phyloP scores from a whole-genome alignment of 768 basidiomycete species.

The Trametes meyenii region DNA sequence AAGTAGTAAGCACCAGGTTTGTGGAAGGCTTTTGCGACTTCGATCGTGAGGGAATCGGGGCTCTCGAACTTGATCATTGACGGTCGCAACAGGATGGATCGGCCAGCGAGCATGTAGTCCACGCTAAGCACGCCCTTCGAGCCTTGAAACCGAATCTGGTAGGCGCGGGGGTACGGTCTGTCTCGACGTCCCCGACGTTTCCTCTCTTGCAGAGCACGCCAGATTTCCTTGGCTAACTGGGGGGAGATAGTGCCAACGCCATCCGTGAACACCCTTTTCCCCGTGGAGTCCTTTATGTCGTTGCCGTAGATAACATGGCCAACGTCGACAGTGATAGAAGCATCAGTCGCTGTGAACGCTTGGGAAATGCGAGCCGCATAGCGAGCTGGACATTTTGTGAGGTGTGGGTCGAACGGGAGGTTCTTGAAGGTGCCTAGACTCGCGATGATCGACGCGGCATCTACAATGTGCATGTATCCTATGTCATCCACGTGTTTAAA shows the following conservation, averaged over 20 bases:
- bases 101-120: conserved; percentile 53
- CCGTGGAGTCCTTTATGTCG: conserved; percentile 47
- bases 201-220: conserved; percentile 42
- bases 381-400: conserved; percentile 66
- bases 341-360: conserved; percentile 76
- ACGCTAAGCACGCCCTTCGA: conserved; percentile 70
- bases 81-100: conserved; percentile 52
- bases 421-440: conserved; percentile 57
- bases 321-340: conserved; percentile 47
- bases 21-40: conserved; percentile 69
- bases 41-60: conserved; percentile 48
- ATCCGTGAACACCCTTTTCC: conserved; percentile 61
- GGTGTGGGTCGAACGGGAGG: conserved; percentile 44
- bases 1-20: conserved; percentile 57
- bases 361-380: conserved; percentile 74
- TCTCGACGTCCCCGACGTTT: conserved; percentile 40
- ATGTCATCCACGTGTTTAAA: conserved; percentile 41
- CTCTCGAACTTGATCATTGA: conserved; percentile 75
- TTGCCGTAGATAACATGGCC: conserved; percentile 44
- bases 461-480: background rate
- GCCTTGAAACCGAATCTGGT: conserved; percentile 64
- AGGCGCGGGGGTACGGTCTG: conserved; percentile 48
- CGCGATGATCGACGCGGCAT: conserved; percentile 54
- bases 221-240: conserved; percentile 54
- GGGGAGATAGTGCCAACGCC: conserved; percentile 68